Evolutionary conservation across 345 rosid species (phyloP).

Genomic region (Barbarea vulgaris): DNA sequence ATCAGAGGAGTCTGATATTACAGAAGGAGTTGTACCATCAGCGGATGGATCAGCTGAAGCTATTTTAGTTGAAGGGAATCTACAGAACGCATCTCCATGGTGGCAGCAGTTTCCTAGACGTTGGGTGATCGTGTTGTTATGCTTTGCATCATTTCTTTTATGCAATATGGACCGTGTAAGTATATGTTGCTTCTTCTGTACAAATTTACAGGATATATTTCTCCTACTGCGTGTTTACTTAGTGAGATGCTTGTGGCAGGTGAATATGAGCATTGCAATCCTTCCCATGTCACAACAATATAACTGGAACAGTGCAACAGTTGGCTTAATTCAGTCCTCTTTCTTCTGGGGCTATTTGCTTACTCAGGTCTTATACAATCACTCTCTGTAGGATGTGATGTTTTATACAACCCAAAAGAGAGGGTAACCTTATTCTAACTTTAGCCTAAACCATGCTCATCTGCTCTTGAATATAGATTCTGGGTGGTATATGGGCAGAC

Average conservation of each 20-base stretch:
- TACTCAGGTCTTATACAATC: conserved; percentile 69
- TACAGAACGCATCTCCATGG: conserved; percentile 64
- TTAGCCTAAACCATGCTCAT: conserved; percentile 7
- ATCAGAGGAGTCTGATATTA: conserved; percentile 77
- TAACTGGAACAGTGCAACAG: conserved; percentile 94
- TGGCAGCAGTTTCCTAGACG: conserved; percentile 84
- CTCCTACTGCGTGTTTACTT: conserved; percentile 6
- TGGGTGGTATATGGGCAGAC: conserved; percentile 99
- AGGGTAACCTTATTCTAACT: background rate
- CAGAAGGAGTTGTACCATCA: conserved; percentile 52
- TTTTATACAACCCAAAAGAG: background rate
- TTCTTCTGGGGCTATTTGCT: conserved; percentile 99
- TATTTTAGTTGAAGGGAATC: conserved; percentile 50
- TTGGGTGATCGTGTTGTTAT: conserved; percentile 84
- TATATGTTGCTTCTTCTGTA: background rate
- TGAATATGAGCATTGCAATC: conserved; percentile 98
- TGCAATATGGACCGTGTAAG: conserved; percentile 99
- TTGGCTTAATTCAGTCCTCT: conserved; percentile 96
- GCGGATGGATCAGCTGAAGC: conserved; percentile 61
- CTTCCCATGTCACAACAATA: conserved; percentile 97
- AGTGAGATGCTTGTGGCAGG: conserved; percentile 51
- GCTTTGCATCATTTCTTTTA: conserved; percentile 77
- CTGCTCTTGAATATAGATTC: conserved; percentile 55
- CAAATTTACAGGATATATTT: background rate
- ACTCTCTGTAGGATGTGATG: conserved; percentile 3